Base-by-base conservation (phyloP, 768 basidiomycete species). In the Tephrocybe sp. region DNA sequence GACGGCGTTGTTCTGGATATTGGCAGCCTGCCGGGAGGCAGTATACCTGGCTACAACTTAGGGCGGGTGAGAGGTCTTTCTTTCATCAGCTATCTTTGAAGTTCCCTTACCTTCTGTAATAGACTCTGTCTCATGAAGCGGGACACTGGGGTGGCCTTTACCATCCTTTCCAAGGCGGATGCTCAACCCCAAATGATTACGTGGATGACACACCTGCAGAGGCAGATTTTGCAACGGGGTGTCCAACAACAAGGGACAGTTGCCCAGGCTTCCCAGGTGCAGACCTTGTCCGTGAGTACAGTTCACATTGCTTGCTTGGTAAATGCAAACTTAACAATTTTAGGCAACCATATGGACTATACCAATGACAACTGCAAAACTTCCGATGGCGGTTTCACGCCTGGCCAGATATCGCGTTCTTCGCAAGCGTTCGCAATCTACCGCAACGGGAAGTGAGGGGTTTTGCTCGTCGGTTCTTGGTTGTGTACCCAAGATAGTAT, bases 131-230 rank as follows among this genome's bases (percentile, higher is more conserved):
- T 9, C 72, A 73, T 58, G 72, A 73, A 52, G 67, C 64, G 20
- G 67, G 72, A 10, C 71, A 72, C 58, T 73, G 72, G 70, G 64
- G 68, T 48, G 70, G 71, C 21, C 62, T 71, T 3, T 71, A 69
- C 58, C 71, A 72, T 57, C 71, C 71, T 41, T 71, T 70, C 62
- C 61, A 72, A 54, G 65, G 67, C 33, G 67, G 67, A 28, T 70
- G 65, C 68, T 49, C 33, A 37, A 60, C 61, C 40, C 38, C 64
- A 20, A 50, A 50, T n/a, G 55, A 56, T 24, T 11, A 24, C 11
- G 43, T 58, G 20, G 15, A 59, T 8, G 75, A 76, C 56, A 76
- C 72, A 0, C 69, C 73, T 32, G 54, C 69, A 4, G 72, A 75
- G 61, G 61, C 63, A 0, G 56, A 48, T 20, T 44, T 69, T 14